Evolutionary conservation across 1,284 basidiomycete species (phyloP).

Genomic region (Xanthoconium separans): DNA sequence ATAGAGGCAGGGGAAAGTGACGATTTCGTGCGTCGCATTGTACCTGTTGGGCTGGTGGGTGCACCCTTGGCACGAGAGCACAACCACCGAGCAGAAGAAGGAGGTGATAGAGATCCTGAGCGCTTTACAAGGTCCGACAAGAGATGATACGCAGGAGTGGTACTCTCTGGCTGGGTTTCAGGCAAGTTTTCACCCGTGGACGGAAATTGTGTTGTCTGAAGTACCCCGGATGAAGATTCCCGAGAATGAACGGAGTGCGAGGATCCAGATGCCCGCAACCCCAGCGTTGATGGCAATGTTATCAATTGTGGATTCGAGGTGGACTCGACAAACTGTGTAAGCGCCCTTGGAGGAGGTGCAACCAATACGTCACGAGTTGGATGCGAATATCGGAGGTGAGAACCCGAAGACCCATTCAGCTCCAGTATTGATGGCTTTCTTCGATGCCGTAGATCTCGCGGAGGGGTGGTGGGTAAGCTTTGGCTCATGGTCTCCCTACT

Average conservation of each 20-base stretch:
- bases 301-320: slow-evolving; percentile 51
- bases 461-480: slow-evolving; percentile 48
- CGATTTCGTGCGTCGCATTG: slow-evolving; percentile 9
- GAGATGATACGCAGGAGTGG: slow-evolving; percentile 57
- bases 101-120: slow-evolving; percentile 35
- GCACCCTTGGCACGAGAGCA: slow-evolving; percentile 21
- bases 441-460: slow-evolving; percentile 32
- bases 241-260: slow-evolving; percentile 31
- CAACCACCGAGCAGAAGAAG: slow-evolving; percentile 31
- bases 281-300: slow-evolving; percentile 66
- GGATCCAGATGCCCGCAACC: slow-evolving; percentile 49
- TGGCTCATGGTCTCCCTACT: slow-evolving; percentile 44
- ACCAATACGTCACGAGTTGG: slow-evolving; percentile 54
- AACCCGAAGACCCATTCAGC: slow-evolving; percentile 29
- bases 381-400: slow-evolving; percentile 49
- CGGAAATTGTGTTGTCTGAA: slow-evolving; percentile 12
- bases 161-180: slow-evolving; percentile 37
- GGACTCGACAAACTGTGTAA: slow-evolving; percentile 70
- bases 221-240: slow-evolving; percentile 1
- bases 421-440: slow-evolving; percentile 53
- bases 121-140: slow-evolving; percentile 51
- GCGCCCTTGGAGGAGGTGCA: slow-evolving; percentile 64
- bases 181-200: slow-evolving; percentile 24
- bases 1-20: slow-evolving; percentile 13
- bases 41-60: slow-evolving; percentile 23